Evolutionary conservation across 2,329 filamentous ascomycete genomes (phyloP), one percentile per base, ranked within the genome.

Genomic region (Dendrostoma leiphaemia): DNA sequence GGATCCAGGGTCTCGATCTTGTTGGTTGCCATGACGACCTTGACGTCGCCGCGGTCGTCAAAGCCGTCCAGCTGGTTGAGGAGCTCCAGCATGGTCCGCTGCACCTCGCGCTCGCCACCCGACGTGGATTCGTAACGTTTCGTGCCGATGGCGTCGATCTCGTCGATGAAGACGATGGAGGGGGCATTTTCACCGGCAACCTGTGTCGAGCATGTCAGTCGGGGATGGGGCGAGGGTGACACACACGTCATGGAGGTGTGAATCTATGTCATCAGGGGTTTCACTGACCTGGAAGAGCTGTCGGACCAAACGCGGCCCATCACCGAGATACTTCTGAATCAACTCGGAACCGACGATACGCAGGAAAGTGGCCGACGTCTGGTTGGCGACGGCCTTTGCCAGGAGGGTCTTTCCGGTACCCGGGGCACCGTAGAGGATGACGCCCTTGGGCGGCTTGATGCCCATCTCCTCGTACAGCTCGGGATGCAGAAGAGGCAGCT

Each of bases 401-500:
- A 99, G 79, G 3, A 97, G 79, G 5, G 92, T 97, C 78, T 97
- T 99, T 73, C 94, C 94, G 8, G 94, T 99, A 72, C 94, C 94
- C 0, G 94, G 94, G 5, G 91, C 91, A 75, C 94, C 94, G 71
- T 99, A 99, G 24, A 99, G 86, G 67, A 99, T 99, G 64, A 99
- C 94, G 81, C 94, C 94, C 82, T 99, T 99, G 58, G 94, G 94
- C 4, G 94, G 94, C 75, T 99, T 99, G 81, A 99, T 97, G 67
- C 94, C 94, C 94, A 99, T 99, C 78, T 99, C 94, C 73, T 99
- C 94, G 74, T 99, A 99, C 49, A 99, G 78, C 74, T 99, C 94
- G 0, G 94, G 94, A 70, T 99, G 94, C 56, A 99, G 80, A 60
- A 99, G 79, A 5, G 94, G 94, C 65, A 99, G 74, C 76, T 99